These are phyloP conservation scores for Ustilago lituana DNA, from an alignment of 1,284 basidiomycete genomes.

Conservation along the genomic window DNA sequence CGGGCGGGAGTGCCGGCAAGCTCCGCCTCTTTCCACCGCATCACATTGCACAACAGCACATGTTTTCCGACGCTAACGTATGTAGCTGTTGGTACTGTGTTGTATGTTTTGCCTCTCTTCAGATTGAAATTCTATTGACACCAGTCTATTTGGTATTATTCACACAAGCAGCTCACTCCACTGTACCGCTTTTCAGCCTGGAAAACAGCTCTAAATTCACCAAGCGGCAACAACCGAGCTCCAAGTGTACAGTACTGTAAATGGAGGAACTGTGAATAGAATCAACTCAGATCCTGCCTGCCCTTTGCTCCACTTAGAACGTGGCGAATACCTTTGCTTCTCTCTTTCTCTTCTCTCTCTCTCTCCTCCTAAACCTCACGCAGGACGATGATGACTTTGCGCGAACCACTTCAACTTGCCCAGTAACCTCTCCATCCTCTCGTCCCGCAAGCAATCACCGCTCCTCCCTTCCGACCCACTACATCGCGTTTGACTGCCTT, in stretches of 20 bases:
- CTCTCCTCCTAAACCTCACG: neutral
- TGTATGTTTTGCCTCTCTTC: no score
- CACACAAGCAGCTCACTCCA: no score
- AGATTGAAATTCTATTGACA: no score
- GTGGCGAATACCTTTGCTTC: constrained; percentile 11
- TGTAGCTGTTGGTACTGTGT: neutral
- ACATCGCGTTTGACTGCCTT: no score
- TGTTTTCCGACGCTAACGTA: no score
- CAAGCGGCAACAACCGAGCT: neutral
- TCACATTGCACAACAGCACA: no score
- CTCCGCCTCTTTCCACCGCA: neutral
- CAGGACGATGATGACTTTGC: constrained; percentile 15
- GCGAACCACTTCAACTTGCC: neutral
- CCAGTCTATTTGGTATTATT: no score
- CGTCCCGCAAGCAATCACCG: no score
- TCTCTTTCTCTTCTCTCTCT: no score
- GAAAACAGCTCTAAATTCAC: constrained; percentile 1
- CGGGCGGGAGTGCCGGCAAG: neutral
- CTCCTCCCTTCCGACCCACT: no score
- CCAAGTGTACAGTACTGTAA: neutral
- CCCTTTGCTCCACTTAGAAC: constrained; percentile 21
- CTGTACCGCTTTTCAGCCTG: neutral
- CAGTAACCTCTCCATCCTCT: constrained; percentile 1
- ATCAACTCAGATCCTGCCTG: no score
- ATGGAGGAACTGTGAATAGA: no score